phyloP scores from a whole-genome alignment of 129 eudicot species.

The Tanacetum coccineum region DNA sequence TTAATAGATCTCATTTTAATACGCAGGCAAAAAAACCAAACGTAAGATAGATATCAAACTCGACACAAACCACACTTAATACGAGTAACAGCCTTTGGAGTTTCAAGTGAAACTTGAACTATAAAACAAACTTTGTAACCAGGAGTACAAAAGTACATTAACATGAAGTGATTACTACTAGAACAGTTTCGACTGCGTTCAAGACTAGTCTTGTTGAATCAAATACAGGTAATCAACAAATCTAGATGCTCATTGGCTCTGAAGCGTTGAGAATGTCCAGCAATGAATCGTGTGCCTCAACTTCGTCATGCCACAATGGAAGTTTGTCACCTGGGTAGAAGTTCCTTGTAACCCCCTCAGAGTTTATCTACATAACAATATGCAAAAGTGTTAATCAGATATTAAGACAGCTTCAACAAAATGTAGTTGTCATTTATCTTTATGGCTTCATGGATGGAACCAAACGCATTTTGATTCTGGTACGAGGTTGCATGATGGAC shows the following conservation, averaged over 20 bases:
- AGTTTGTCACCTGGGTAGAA: slow-evolving; percentile 86
- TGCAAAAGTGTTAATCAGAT: background rate
- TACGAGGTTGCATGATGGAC: background rate
- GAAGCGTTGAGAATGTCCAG: slow-evolving; percentile 52
- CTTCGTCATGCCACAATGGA: slow-evolving; percentile 89
- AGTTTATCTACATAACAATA: slow-evolving; percentile 52
- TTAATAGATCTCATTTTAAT: too few relatives aligned
- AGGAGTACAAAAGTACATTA: slow-evolving; percentile 5
- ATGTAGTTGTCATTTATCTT: background rate
- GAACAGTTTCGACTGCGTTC: slow-evolving; percentile 2
- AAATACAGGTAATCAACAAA: background rate
- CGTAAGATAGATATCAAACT: background rate
- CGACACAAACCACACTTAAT: background rate
- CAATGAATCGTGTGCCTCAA: slow-evolving; percentile 72
- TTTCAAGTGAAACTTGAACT: slow-evolving; percentile 16
- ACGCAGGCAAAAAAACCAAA: too few relatives aligned
- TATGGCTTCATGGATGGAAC: background rate
- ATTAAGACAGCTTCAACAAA: background rate
- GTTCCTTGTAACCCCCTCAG: slow-evolving; percentile 73
- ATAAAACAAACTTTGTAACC: slow-evolving; percentile 17
- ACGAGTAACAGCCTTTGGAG: background rate
- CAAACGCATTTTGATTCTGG: background rate
- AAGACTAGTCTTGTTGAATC: background rate
- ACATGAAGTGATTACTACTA: slow-evolving; percentile 18
- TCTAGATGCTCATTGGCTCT: slow-evolving; percentile 58